A percentile compares a stretch with the other conserved stretches of the same genome.
Evolutionary conservation across 208 protist genomes (phyloP).

Genomic region (Balamuthia mandrillaris): DNA sequence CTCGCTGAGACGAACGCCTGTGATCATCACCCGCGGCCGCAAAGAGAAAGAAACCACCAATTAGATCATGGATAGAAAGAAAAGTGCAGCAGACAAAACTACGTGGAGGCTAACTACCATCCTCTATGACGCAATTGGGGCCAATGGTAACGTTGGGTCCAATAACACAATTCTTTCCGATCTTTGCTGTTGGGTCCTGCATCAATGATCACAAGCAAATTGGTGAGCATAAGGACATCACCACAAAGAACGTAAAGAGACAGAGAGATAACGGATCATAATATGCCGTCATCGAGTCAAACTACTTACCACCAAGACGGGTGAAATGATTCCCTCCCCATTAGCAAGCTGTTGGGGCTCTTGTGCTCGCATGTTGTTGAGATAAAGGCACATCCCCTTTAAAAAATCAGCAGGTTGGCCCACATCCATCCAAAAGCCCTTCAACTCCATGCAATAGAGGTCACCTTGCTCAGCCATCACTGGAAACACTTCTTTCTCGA

Average conservation of each 20-base stretch:
- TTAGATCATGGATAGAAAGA: not conserved
- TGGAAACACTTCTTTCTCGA: conserved; percentile 95
- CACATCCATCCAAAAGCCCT: conserved; percentile 97
- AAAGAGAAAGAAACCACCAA: not conserved
- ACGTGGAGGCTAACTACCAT: conserved; percentile 40
- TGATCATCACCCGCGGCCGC: not conserved
- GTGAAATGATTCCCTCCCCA: conserved; percentile 19
- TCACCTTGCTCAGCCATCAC: conserved; percentile 82
- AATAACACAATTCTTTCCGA: conserved; percentile 86
- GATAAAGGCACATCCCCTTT: conserved; percentile 80
- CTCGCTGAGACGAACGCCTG: conserved; percentile 77
- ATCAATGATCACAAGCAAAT: not conserved
- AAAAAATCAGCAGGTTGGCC: conserved; percentile 93
- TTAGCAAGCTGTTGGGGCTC: conserved; percentile 19
- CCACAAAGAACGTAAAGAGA: not conserved
- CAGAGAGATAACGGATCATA: not conserved
- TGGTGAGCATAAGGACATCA: not conserved
- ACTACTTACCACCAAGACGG: conserved; percentile 24
- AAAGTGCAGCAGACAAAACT: not conserved
- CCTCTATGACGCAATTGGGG: conserved; percentile 85
- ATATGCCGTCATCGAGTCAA: not conserved
- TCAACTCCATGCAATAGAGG: conserved; percentile 90
- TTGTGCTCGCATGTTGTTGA: conserved; percentile 65
- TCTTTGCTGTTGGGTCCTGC: conserved; percentile 80
- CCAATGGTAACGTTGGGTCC: conserved; percentile 93